Base-by-base conservation (phyloP, 352 stramenopile genomes). In the Globisporangium cylindrosporum region DNA sequence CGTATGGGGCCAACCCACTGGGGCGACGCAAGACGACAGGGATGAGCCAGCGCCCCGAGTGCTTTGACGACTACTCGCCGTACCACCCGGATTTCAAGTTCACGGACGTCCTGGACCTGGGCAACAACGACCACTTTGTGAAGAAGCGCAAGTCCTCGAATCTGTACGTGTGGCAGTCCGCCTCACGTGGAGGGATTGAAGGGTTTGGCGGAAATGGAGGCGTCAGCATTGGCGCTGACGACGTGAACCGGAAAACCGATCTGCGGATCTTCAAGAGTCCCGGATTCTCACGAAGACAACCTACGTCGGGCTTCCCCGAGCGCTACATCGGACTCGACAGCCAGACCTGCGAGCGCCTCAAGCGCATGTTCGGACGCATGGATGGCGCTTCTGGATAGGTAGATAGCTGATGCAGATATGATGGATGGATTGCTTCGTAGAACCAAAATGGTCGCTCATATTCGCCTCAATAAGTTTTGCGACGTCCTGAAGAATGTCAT, bases 261-360 rank as follows among this genome's bases (percentile, higher is more conserved):
- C 58, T 92, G 71, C 82, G 81, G n/a, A 93, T 94, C 67, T 94
- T 94, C 71, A 93, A 91, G 56, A 88, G 83, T 46, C 83, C 86
- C 0, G 79, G 69, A 2, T 81, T 87, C 49, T 72, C 66, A 22
- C 73, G 80, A 22, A 74, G 84, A 4, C 76, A 87, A 55, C 78
- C 82, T 1, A 87, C 74, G 22, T 77, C 75, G 0, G 75, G 77
- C 24, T 91, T 89, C 55, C 82, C 86, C 1, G 86, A 94, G 60
- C 72, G 86, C 0, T 94, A 90, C 59, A 93, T 94, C 27, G 86
- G 86, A 7, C 73, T 94, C 15, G 82, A 92, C 68, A 94, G 79
- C 34, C 84, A 91, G 62, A 83, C 84, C 5, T 90, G 80, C 59
- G 87, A 94, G 64, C 72, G 83, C 1, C 73, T 91, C 48, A 94